phyloP scores from a whole-genome alignment of 2,329 filamentous ascomycete genomes.

The Cladosporium sp. region DNA sequence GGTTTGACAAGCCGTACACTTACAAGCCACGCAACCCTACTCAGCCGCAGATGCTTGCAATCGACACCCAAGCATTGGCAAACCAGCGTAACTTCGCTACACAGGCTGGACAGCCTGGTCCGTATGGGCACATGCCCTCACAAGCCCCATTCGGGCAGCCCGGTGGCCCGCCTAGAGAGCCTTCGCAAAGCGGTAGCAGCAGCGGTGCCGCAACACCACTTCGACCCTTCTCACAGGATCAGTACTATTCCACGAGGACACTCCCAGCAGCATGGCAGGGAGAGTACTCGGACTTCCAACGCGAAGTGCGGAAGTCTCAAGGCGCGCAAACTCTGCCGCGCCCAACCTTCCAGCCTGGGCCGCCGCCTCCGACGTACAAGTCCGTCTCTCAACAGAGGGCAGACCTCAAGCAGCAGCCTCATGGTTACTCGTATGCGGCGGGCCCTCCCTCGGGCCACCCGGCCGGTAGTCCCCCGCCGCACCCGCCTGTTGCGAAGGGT shows the following conservation, averaged over 20 bases:
- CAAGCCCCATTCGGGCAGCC: neutral
- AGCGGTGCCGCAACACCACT: slow-evolving; percentile 18
- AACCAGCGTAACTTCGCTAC: slow-evolving; percentile 26
- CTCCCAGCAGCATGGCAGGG: slow-evolving; percentile 31
- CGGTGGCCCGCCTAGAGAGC: neutral
- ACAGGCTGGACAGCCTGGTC: slow-evolving; percentile 13
- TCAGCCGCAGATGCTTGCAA: slow-evolving; percentile 21
- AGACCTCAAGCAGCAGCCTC: slow-evolving; percentile 18
- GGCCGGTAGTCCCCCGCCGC: neutral
- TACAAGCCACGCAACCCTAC: slow-evolving; percentile 33
- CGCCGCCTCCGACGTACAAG: slow-evolving; percentile 21
- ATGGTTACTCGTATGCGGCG: neutral
- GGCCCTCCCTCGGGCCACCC: neutral
- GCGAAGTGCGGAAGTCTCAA: slow-evolving; percentile 25
- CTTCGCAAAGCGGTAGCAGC: neutral
- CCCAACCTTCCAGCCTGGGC: slow-evolving; percentile 20
- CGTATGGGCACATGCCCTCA: neutral
- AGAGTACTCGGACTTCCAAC: slow-evolving; percentile 30
- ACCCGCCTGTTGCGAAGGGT: neutral
- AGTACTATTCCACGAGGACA: slow-evolving; percentile 31
- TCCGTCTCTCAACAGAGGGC: slow-evolving; percentile 22
- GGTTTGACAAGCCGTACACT: slow-evolving; percentile 29
- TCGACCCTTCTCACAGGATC: slow-evolving; percentile 30
- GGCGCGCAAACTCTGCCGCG: slow-evolving; percentile 25
- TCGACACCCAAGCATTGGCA: slow-evolving; percentile 26